Evolutionary conservation across 495 filamentous ascomycete species (phyloP).

Genomic region (Penicillium cataractarum): DNA sequence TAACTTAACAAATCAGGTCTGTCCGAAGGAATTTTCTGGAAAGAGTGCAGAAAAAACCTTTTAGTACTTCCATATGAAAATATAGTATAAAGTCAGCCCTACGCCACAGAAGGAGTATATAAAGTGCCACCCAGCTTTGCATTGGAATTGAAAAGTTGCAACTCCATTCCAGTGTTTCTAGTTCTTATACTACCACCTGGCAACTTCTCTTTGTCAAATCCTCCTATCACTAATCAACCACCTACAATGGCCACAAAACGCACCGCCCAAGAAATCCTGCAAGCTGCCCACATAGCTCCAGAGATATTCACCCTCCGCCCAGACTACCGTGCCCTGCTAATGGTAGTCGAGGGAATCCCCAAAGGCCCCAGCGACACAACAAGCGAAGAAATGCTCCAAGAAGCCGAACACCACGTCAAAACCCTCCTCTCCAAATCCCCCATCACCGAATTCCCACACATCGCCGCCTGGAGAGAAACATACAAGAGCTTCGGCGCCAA

Average conservation of each 20-base stretch:
- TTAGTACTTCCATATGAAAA: background rate
- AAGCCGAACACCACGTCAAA: conserved; percentile 21
- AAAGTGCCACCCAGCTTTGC: background rate
- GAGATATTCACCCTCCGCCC: conserved; percentile 28
- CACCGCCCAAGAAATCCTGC: conserved; percentile 13
- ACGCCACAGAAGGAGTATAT: background rate
- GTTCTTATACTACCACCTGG: background rate
- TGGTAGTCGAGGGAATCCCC: conserved; percentile 30
- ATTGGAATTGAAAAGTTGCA: background rate
- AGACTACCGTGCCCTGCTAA: conserved; percentile 29
- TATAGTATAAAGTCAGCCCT: background rate
- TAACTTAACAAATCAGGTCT: background rate
- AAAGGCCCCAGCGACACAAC: conserved; percentile 20
- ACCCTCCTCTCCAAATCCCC: conserved; percentile 6
- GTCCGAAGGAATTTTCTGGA: background rate
- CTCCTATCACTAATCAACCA: background rate
- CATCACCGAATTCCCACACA: conserved; percentile 27
- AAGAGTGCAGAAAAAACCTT: background rate
- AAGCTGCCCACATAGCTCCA: conserved; percentile 19
- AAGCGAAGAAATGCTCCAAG: conserved; percentile 21
- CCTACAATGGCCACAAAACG: conserved; percentile 13
- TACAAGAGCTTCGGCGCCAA: conserved; percentile 32
- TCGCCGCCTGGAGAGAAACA: conserved; percentile 29
- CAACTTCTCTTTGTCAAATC: background rate
- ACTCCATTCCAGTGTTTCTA: background rate